Evolutionary conservation across 768 basidiomycete genomes (phyloP).

Genomic region (Amanita muscaria): DNA sequence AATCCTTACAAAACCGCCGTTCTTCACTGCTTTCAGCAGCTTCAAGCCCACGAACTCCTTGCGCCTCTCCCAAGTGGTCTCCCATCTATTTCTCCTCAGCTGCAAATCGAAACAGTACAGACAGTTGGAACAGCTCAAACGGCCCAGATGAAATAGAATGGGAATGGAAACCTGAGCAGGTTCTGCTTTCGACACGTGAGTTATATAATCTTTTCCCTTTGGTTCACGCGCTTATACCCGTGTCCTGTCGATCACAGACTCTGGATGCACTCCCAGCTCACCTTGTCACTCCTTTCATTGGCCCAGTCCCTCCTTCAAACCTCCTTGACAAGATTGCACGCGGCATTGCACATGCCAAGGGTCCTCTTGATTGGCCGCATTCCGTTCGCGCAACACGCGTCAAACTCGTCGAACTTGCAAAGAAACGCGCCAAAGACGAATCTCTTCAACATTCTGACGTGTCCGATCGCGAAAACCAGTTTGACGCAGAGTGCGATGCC

Average conservation of each 20-base stretch:
- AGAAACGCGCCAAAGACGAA: constrained; percentile 51
- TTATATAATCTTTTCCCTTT: constrained; percentile 25
- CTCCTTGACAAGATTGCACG: constrained; percentile 82
- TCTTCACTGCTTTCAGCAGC: constrained; percentile 41
- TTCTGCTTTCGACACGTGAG: constrained; percentile 58
- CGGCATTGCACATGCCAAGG: constrained; percentile 67
- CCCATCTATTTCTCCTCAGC: constrained; percentile 42
- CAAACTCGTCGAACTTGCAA: constrained; percentile 76
- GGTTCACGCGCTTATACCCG: constrained; percentile 8
- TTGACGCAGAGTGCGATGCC: constrained; percentile 25
- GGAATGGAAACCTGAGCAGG: constrained; percentile 72
- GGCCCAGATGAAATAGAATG: constrained; percentile 54
- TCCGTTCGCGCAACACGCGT: constrained; percentile 73
- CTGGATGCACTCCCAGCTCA: constrained; percentile 77
- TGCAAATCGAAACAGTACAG: constrained; percentile 60
- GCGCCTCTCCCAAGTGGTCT: constrained; percentile 44
- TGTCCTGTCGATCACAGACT: constrained; percentile 36
- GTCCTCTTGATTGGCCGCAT: constrained; percentile 73
- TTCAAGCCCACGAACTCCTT: constrained; percentile 53
- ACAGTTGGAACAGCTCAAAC: constrained; percentile 82
- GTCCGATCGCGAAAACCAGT: constrained; percentile 27
- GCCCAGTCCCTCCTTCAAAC: constrained; percentile 76
- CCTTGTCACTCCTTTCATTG: constrained; percentile 82
- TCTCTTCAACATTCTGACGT: constrained; percentile 21
- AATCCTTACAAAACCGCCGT: constrained; percentile 40